These are phyloP conservation scores for Centella asiatica DNA, from an alignment of 129 eudicot genomes.

Conservation along the genomic window DNA sequence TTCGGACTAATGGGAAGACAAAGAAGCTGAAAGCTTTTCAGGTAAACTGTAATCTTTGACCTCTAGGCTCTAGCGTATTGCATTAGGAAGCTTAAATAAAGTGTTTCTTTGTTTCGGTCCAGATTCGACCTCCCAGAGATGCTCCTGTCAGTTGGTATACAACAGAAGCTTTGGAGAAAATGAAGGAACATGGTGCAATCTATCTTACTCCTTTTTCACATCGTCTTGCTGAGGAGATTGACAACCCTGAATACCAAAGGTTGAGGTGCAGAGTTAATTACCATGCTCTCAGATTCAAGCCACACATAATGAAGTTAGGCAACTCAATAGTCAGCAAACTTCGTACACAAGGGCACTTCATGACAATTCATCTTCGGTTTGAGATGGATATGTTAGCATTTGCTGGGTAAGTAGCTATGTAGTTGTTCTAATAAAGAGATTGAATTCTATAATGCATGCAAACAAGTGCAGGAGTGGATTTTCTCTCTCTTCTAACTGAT, in stretches of 20 bases:
- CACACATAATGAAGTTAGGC: constrained; percentile 83
- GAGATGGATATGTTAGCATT: constrained; percentile 98
- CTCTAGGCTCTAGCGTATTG: not conserved
- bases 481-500: not conserved
- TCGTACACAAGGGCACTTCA: constrained; percentile 86
- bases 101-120: constrained; percentile 3
- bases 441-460: not conserved
- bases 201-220: constrained; percentile 93
- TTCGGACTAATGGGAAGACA: constrained; percentile 64
- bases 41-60: constrained; percentile 24
- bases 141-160: constrained; percentile 87
- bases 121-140: constrained; percentile 92
- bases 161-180: constrained; percentile 61
- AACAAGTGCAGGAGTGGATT: not conserved
- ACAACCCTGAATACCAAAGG: constrained; percentile 85
- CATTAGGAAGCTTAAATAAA: constrained; percentile 4
- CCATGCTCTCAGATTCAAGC: constrained; percentile 89
- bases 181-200: constrained; percentile 93
- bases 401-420: constrained; percentile 62
- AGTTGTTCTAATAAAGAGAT: not conserved
- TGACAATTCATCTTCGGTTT: constrained; percentile 97
- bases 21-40: constrained; percentile 72
- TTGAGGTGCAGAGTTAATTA: constrained; percentile 95
- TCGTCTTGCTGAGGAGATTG: constrained; percentile 86
- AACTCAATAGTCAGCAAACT: constrained; percentile 68